phyloP scores from a whole-genome alignment of 2,329 filamentous ascomycete species.

The Penicillium verrucosum region DNA sequence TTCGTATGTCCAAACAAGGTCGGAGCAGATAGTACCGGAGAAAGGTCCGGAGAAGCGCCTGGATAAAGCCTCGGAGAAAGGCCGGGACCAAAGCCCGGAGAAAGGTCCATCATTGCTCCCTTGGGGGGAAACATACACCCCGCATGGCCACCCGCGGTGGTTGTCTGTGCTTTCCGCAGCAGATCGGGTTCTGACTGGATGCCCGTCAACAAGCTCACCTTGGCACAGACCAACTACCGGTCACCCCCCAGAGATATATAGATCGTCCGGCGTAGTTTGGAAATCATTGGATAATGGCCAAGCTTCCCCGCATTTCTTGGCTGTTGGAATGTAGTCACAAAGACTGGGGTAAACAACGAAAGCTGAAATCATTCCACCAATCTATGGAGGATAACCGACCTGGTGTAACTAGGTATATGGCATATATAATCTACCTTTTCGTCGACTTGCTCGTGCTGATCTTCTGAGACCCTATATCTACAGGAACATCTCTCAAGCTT shows the following conservation, averaged over 20 bases:
- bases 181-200: not conserved
- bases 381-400: slow-evolving; percentile 1
- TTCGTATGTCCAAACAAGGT: not conserved
- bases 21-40: not conserved
- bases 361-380: not conserved
- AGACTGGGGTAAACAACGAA: slow-evolving; percentile 5
- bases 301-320: slow-evolving; percentile 11
- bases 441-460: too few relatives aligned
- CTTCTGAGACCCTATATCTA: not conserved
- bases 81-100: not conserved
- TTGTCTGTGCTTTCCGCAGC: not conserved
- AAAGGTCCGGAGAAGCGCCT: not conserved
- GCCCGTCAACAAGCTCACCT: not conserved
- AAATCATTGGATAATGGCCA: not conserved
- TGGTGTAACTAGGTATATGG: slow-evolving; percentile 1
- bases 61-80: not conserved
- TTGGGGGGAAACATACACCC: not conserved
- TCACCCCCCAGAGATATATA: not conserved
- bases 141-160: not conserved
- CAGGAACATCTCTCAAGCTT: not conserved
- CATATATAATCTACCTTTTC: not conserved
- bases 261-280: not conserved
- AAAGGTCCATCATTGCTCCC: not conserved
- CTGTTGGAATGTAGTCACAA: not conserved
- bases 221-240: not conserved